Conservation (phyloP, 352 stramenopile genomes). For the Phytophthora brassicae region DNA sequence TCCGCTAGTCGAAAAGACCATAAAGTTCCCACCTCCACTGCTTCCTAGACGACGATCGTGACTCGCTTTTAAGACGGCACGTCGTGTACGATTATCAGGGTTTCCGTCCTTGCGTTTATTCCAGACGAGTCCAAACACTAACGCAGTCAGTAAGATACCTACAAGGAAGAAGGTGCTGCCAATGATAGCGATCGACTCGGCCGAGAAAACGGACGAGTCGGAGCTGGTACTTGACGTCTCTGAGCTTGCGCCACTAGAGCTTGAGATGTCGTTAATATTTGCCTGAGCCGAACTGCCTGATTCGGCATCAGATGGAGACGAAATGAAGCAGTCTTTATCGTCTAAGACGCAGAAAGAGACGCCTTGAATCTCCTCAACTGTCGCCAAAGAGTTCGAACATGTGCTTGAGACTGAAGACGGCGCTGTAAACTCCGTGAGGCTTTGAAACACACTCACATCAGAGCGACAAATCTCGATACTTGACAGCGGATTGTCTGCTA, state of each 20-base stretch:
- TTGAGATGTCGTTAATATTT: constrained; percentile 26
- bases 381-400: constrained; percentile 32
- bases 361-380: constrained; percentile 30
- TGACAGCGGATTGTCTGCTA: constrained; percentile 48
- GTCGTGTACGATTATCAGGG: constrained; percentile 9
- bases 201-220: constrained; percentile 41
- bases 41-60: constrained; percentile 33
- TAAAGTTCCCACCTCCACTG: constrained; percentile 33
- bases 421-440: constrained; percentile 29
- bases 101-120: constrained; percentile 27
- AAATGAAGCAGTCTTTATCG: constrained; percentile 25
- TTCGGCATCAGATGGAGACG: constrained; percentile 10
- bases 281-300: constrained; percentile 9
- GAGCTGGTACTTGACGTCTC: constrained; percentile 14
- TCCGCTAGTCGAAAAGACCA: constrained; percentile 34
- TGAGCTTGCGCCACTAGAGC: constrained; percentile 9
- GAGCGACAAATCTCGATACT: constrained; percentile 51
- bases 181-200: constrained; percentile 51
- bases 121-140: constrained; percentile 43
- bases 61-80: constrained; percentile 24
- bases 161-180: constrained; percentile 51
- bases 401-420: constrained; percentile 34
- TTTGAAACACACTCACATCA: constrained; percentile 46
- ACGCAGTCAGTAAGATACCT: constrained; percentile 37
- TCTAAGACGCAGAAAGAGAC: constrained; percentile 42